Conservation (phyloP, 2,329 filamentous ascomycete genomes). For the Cercospora brassicicola region DNA sequence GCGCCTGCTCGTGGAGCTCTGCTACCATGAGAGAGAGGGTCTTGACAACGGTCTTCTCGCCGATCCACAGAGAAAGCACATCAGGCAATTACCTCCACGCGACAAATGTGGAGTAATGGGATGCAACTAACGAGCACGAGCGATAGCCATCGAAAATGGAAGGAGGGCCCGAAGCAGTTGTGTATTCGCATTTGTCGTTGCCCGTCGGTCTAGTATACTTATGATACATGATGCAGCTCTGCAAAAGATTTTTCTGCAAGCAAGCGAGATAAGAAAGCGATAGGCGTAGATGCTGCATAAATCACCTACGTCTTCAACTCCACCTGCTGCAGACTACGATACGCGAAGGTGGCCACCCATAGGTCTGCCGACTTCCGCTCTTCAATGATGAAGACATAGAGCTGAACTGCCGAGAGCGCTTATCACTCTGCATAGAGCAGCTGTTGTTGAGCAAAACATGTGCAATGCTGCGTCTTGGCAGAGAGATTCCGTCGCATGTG, state of each 20-base stretch:
- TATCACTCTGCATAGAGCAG: background rate
- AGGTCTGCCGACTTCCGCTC: background rate
- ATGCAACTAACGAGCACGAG: background rate
- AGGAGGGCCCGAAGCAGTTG: background rate
- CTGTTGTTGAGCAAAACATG: background rate
- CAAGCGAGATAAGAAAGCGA: constrained; percentile 1
- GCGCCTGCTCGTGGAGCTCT: background rate
- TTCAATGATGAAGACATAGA: background rate
- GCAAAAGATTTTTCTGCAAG: background rate
- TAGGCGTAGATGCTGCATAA: background rate
- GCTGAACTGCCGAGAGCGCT: background rate
- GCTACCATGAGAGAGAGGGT: background rate
- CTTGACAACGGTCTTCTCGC: background rate
- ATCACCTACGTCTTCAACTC: background rate
- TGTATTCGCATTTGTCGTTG: background rate
- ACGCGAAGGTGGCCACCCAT: background rate
- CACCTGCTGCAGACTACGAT: background rate
- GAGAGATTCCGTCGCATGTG: background rate
- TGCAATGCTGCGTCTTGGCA: background rate
- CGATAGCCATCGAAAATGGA: background rate
- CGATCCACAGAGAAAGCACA: background rate
- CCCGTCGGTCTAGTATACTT: background rate
- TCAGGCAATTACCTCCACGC: background rate
- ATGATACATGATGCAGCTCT: background rate
- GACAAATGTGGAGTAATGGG: background rate